A percentile compares a stretch with the other conserved stretches of the same genome.
Evolutionary conservation across 169 alveolate genomes (phyloP).

Genomic region (Toxoplasma gondii): DNA sequence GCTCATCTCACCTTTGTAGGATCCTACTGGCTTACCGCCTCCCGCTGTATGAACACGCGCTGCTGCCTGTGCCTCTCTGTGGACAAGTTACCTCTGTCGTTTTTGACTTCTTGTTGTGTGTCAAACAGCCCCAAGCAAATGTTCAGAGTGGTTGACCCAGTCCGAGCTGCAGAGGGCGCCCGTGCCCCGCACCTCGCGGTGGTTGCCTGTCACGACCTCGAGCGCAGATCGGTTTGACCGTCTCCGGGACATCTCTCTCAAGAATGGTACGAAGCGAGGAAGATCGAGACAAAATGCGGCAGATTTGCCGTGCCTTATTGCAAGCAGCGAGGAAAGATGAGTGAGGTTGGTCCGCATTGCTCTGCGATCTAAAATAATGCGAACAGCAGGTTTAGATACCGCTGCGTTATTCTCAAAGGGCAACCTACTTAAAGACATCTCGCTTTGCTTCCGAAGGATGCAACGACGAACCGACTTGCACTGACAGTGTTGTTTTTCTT

Average conservation of each 20-base stretch:
- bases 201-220: background rate
- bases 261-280: background rate
- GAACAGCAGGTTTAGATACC: no score
- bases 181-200: background rate
- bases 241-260: constrained; percentile 24
- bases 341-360: background rate
- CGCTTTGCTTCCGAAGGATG: no score
- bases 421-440: no score
- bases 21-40: background rate
- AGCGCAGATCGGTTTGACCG: background rate
- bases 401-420: no score
- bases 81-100: no score
- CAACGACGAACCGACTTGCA: no score
- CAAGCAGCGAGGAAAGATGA: background rate
- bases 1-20: background rate
- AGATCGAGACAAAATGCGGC: background rate
- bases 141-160: background rate
- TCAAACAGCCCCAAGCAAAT: background rate
- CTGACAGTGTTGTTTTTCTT: no score
- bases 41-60: background rate
- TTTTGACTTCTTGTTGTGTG: background rate
- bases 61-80: no score
- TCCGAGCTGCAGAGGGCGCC: constrained; percentile 8
- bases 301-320: background rate
- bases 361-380: background rate